phyloP scores from a whole-genome alignment of 2,329 filamentous ascomycete genomes.

The Colletotrichum simmondsii region DNA sequence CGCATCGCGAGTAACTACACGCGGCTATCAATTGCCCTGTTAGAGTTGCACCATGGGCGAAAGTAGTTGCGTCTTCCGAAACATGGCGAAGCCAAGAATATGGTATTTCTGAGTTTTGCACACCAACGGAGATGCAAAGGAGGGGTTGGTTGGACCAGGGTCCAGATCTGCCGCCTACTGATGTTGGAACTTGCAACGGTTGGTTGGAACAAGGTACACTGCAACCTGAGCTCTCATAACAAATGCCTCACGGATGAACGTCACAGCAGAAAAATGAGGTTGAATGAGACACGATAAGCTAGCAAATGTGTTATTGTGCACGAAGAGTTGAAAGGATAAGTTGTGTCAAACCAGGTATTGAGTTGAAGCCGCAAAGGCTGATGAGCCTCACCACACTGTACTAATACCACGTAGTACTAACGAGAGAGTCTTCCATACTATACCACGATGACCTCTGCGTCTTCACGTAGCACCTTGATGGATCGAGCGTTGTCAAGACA shows the following conservation, averaged over 20 bases:
- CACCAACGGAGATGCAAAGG: not conserved
- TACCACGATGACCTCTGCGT: no score
- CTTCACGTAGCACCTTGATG: no score
- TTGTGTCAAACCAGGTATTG: no score
- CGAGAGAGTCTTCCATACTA: no score
- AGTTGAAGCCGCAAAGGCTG: no score
- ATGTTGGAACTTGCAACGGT: not conserved
- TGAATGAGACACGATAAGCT: no score
- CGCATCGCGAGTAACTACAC: not conserved
- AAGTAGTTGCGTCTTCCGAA: not conserved
- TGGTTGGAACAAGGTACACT: no score
- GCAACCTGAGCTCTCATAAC: not conserved
- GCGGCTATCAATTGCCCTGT: not conserved
- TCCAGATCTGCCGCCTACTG: not conserved
- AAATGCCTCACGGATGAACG: not conserved
- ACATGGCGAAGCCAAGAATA: not conserved
- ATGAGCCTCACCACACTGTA: no score
- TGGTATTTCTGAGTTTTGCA: not conserved
- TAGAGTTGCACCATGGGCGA: not conserved
- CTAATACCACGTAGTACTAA: rapidly evolving
- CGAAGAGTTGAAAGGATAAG: no score
- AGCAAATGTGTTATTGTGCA: no score
- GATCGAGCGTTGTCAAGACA: no score
- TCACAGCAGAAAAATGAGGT: no score
- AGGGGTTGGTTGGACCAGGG: not conserved